phyloP scores from a whole-genome alignment of 1,284 basidiomycete genomes.

The Cryptococcus wingfieldii region DNA sequence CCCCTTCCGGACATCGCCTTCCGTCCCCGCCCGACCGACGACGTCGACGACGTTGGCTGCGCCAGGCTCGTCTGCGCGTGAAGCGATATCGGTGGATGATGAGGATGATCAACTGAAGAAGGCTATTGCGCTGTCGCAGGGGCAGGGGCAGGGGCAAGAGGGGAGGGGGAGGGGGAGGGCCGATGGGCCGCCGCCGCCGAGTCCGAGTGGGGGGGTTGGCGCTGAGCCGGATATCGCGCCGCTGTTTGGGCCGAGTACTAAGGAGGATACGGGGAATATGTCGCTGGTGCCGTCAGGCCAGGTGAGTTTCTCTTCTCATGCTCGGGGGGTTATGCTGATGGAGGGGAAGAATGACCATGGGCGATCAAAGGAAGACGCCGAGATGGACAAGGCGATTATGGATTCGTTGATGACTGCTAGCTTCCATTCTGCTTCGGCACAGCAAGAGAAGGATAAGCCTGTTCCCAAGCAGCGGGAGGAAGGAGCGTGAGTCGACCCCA shows the following conservation, averaged over 20 bases:
- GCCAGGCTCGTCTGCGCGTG: background rate
- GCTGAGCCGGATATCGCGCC: slow-evolving; percentile 3
- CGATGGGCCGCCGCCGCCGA: slow-evolving; percentile 37
- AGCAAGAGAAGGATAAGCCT: slow-evolving; percentile 17
- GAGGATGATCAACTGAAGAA: slow-evolving; percentile 9
- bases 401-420: slow-evolving; percentile 46
- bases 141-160: slow-evolving; percentile 22
- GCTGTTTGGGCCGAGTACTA: slow-evolving; percentile 39
- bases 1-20: slow-evolving; percentile 13
- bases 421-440: slow-evolving; percentile 33
- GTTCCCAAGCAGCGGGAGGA: slow-evolving; percentile 10
- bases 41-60: background rate
- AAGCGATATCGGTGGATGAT: slow-evolving; percentile 4
- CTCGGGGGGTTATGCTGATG: background rate
- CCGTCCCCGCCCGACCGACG: background rate
- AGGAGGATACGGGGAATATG: slow-evolving; percentile 34
- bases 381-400: slow-evolving; percentile 41
- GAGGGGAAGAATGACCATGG: slow-evolving; percentile 1
- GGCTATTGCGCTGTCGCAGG: slow-evolving; percentile 11
- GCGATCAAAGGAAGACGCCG: slow-evolving; percentile 37
- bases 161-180: slow-evolving; percentile 29
- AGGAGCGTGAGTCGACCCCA: slow-evolving; percentile 29
- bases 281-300: slow-evolving; percentile 19
- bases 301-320: slow-evolving; percentile 1
- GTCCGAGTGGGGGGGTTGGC: slow-evolving; percentile 15